Conservation (phyloP, 2,329 filamentous ascomycete genomes). For the Gnomoniopsis sp. region DNA sequence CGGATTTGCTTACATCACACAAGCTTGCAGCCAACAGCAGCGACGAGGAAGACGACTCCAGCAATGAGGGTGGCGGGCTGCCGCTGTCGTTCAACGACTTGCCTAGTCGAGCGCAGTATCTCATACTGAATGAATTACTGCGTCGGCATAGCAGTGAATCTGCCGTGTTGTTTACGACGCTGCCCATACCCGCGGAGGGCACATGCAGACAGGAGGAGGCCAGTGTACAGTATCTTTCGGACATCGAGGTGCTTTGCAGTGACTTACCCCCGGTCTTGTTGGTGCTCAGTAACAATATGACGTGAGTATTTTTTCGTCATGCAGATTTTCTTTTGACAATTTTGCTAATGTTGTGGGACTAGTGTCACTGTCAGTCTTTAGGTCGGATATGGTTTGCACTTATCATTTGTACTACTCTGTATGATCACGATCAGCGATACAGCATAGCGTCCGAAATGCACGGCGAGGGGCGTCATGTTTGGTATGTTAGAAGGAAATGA, state of each 20-base stretch:
- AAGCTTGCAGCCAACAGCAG: slow-evolving; percentile 26
- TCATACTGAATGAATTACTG: slow-evolving; percentile 85
- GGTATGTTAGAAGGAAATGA: neutral
- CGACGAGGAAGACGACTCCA: slow-evolving; percentile 33
- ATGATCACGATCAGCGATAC: neutral
- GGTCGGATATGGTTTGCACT: no score
- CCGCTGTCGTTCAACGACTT: slow-evolving; percentile 83
- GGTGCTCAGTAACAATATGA: slow-evolving; percentile 87
- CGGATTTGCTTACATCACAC: slow-evolving; percentile 41
- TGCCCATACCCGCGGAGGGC: slow-evolving; percentile 76
- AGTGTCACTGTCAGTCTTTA: slow-evolving; percentile 15
- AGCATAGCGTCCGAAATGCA: neutral
- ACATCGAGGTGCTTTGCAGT: slow-evolving; percentile 75
- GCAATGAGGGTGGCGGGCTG: slow-evolving; percentile 58
- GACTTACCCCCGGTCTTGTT: slow-evolving; percentile 72
- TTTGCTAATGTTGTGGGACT: neutral
- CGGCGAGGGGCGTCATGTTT: neutral
- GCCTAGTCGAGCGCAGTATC: slow-evolving; percentile 77
- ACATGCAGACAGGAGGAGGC: slow-evolving; percentile 68
- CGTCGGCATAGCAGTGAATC: slow-evolving; percentile 63
- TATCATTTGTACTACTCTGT: neutral
- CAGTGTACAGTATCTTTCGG: slow-evolving; percentile 70
- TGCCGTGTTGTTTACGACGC: slow-evolving; percentile 77
- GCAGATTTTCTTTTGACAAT: neutral
- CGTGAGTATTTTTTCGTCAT: slow-evolving; percentile 27